These are phyloP conservation scores for Malus orientalis DNA, from an alignment of 306 rosid species.

Conservation along the genomic window DNA sequence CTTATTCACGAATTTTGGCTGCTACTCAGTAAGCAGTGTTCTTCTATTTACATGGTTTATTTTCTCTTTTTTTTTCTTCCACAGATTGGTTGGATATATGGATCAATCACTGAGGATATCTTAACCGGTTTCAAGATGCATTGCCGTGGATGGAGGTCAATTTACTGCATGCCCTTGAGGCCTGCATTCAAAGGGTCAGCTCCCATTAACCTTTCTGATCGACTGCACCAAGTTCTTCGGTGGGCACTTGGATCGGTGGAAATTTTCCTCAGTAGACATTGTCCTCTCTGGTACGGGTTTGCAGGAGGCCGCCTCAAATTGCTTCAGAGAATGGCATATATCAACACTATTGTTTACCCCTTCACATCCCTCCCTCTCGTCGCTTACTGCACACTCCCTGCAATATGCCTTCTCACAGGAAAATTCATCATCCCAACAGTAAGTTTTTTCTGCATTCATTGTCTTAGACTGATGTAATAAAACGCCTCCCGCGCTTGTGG, in stretches of 20 bases:
- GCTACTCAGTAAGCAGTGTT: neutral
- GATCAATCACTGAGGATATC: conserved; percentile 97
- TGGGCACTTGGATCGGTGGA: conserved; percentile 99
- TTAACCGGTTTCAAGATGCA: conserved; percentile 98
- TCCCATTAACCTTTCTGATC: conserved; percentile 87
- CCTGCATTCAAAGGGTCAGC: conserved; percentile 99
- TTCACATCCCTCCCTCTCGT: conserved; percentile 91
- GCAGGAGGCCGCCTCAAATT: conserved; percentile 90
- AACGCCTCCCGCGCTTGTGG: neutral
- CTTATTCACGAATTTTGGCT: neutral
- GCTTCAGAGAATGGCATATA: conserved; percentile 86
- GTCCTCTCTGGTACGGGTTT: conserved; percentile 97
- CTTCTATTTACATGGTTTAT: neutral
- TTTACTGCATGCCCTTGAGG: conserved; percentile 96
- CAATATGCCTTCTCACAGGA: conserved; percentile 92
- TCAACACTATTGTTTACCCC: conserved; percentile 96
- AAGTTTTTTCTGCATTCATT: conserved; percentile 21
- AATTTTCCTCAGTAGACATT: conserved; percentile 96
- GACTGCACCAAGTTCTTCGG: conserved; percentile 96
- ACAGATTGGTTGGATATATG: conserved; percentile 99
- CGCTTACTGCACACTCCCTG: conserved; percentile 86
- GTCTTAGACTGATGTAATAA: neutral
- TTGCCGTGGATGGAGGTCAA: conserved; percentile 98
- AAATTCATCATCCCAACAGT: conserved; percentile 97
- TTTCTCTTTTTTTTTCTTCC: conserved; percentile 11